A percentile compares a stretch with the other conserved stretches of the same genome.
phyloP scores from a whole-genome alignment of 208 protist species.

The Wallacemonas sp. region DNA sequence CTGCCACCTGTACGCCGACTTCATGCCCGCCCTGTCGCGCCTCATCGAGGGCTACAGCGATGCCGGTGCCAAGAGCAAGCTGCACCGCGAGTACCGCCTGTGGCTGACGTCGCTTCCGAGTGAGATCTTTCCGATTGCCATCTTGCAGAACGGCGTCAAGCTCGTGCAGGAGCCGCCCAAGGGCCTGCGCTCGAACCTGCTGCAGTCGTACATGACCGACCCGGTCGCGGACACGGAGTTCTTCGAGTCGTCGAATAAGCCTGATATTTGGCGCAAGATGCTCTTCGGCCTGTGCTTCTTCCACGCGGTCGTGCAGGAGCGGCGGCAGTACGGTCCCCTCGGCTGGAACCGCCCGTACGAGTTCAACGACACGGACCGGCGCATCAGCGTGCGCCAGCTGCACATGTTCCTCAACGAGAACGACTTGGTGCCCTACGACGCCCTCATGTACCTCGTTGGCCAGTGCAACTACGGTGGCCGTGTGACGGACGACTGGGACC shows the following conservation, averaged over 20 bases:
- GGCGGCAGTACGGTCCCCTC: conserved; percentile 95
- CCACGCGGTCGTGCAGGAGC: conserved; percentile 96
- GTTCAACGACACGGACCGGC: conserved; percentile 97
- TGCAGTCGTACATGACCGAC: conserved; percentile 93
- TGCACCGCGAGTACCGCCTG: conserved; percentile 96
- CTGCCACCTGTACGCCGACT: conserved; percentile 95
- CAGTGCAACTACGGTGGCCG: conserved; percentile 95
- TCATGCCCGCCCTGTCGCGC: conserved; percentile 93
- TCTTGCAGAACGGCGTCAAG: conserved; percentile 98
- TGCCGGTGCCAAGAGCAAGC: conserved; percentile 79
- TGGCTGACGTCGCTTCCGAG: conserved; percentile 98
- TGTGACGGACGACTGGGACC: conserved; percentile 94
- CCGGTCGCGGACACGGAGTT: conserved; percentile 85
- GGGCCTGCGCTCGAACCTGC: conserved; percentile 96
- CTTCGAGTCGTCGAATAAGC: conserved; percentile 83
- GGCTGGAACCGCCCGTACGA: conserved; percentile 98
- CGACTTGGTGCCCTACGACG: conserved; percentile 92
- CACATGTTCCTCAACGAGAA: conserved; percentile 95
- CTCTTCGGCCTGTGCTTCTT: conserved; percentile 97
- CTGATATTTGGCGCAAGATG: conserved; percentile 88
- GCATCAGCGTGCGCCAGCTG: conserved; percentile 95
- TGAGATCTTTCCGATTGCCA: conserved; percentile 96
- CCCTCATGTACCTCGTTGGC: conserved; percentile 92
- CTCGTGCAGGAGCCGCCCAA: conserved; percentile 98
- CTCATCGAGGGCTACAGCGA: conserved; percentile 94